A percentile compares a stretch with the other conserved stretches of the same genome.
phyloP scores from a whole-genome alignment of 2,329 filamentous ascomycete genomes.

The Meredithiella fracta region DNA sequence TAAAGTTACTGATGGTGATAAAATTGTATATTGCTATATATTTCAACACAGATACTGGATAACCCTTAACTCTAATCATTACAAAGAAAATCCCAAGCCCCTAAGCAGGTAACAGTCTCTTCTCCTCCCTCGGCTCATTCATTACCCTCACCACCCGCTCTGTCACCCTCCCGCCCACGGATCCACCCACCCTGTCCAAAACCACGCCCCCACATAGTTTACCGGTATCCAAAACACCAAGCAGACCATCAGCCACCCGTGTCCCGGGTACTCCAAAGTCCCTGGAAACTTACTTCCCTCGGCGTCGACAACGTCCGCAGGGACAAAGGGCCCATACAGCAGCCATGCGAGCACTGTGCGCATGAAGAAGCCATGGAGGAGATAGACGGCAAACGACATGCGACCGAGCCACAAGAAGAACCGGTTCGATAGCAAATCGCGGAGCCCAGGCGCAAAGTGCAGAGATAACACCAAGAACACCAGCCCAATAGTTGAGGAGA shows the following conservation, averaged over 20 bases:
- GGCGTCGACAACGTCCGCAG: slow-evolving; percentile 23
- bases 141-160: slow-evolving; percentile 20
- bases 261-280: slow-evolving; percentile 24
- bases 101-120: background rate
- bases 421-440: slow-evolving; percentile 35
- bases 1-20: no score
- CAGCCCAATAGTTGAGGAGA: slow-evolving; percentile 24
- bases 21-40: background rate
- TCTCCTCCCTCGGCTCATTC: slow-evolving; percentile 12
- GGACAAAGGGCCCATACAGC: slow-evolving; percentile 31
- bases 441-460: slow-evolving; percentile 34
- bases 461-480: slow-evolving; percentile 32
- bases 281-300: slow-evolving; percentile 23
- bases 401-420: slow-evolving; percentile 45
- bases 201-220: slow-evolving; percentile 28
- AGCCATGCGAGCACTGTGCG: slow-evolving; percentile 44
- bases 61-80: background rate
- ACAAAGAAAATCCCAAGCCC: no score
- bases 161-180: slow-evolving; percentile 31
- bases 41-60: background rate
- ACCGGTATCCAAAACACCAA: slow-evolving; percentile 31
- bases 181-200: slow-evolving; percentile 39
- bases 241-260: slow-evolving; percentile 23
- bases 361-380: slow-evolving; percentile 45
- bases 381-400: slow-evolving; percentile 47